Evolutionary conservation across 2,329 filamentous ascomycete genomes (phyloP), one percentile per base, ranked within the genome.

Genomic region (Hypoxylon sp.): DNA sequence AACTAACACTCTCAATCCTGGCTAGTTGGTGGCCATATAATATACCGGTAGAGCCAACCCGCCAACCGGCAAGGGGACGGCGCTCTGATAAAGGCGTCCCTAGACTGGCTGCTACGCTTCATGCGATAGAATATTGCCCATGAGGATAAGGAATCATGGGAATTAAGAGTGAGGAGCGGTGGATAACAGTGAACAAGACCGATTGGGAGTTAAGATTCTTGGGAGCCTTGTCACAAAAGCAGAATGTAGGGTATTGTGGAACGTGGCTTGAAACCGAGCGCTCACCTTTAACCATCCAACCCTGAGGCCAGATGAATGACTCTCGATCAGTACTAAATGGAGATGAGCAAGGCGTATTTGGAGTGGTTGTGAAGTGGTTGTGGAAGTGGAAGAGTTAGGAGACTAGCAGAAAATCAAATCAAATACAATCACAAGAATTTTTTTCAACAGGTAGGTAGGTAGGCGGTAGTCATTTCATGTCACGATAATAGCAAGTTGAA

Each of bases 321-420:
- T 19, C 37, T 41, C 6, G 37, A 41, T 41, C 4, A n/a, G 17
- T 6, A 48, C 6, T 32, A 19, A 17, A 13, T 30, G 22, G 17
- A n/a, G 5, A 37, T 20, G 19, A 15, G 19, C 15, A 6, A 34
- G 30, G 37, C 41, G 26, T 41, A 34, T 44, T 59, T 32, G 59
- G 56, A 54, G 41, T 28, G 15, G 28, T 58, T 64, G 59, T 56
- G 56, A 54, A 53, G 49, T 64, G 58, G 64, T 58, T 44, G 59
- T 34, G 34, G 56, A 54, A 53, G 49, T 64, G 58, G 64, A 60
- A 49, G 59, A 43, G 34, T 30, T 63, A 63, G 51, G 49, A 44
- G 59, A 62, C 56, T 49, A 56, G 19, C 44, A 49, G 26, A 26
- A 49, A 49, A 49, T 49, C n/a, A 59, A 24, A 17, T 41, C 53